A percentile compares a stretch with the other conserved stretches of the same genome.
Conservation (phyloP, 108 stramenopile species). For the Nitzschia sp. region DNA sequence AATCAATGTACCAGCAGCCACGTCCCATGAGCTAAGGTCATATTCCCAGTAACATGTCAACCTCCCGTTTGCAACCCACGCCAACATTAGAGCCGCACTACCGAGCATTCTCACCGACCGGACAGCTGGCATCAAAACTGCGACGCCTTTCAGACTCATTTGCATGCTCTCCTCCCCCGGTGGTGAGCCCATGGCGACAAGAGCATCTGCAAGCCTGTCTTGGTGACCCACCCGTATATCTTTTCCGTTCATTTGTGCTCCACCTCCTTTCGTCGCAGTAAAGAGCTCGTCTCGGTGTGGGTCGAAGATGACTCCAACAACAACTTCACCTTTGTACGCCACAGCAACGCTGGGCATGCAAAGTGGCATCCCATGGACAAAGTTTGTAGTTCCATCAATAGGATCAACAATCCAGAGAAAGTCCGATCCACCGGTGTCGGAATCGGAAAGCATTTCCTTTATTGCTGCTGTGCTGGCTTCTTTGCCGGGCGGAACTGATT, state of each 20-base stretch:
- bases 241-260: constrained; percentile 69
- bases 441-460: constrained; percentile 24
- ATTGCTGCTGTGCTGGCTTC: constrained; percentile 55
- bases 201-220: constrained; percentile 30
- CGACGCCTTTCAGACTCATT: constrained; percentile 66
- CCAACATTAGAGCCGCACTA: constrained; percentile 77
- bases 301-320: constrained; percentile 77
- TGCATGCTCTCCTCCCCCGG: constrained; percentile 63
- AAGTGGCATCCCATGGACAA: constrained; percentile 77
- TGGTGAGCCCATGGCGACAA: constrained; percentile 74
- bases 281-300: constrained; percentile 73
- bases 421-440: constrained; percentile 3
- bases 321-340: constrained; percentile 52
- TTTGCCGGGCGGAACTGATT: constrained; percentile 54
- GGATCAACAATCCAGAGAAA: constrained; percentile 74
- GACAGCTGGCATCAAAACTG: constrained; percentile 70
- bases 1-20: constrained; percentile 73
- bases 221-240: constrained; percentile 38
- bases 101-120: constrained; percentile 81
- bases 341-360: constrained; percentile 55
- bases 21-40: constrained; percentile 85
- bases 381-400: constrained; percentile 83
- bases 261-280: constrained; percentile 68
- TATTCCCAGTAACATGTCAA: constrained; percentile 78
- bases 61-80: constrained; percentile 82